phyloP scores from a whole-genome alignment of 75 land plant genomes.

The Cryptomeria japonica region DNA sequence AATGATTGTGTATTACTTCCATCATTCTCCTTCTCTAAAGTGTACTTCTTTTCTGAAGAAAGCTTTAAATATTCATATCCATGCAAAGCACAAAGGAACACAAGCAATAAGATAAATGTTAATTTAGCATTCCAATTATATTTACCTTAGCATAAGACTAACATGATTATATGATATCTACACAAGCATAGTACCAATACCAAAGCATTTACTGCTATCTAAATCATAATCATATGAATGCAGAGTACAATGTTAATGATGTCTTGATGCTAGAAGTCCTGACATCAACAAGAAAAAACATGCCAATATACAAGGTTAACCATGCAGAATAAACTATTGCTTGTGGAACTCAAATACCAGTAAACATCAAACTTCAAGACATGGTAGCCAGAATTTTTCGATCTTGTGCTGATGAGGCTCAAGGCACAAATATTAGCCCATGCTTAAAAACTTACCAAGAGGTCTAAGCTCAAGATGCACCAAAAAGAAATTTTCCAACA shows the following conservation, averaged over 20 bases:
- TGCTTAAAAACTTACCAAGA: background rate
- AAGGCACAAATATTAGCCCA: background rate
- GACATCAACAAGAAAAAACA: background rate
- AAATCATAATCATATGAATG: background rate
- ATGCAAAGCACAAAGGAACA: slow-evolving; percentile 3
- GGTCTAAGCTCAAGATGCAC: background rate
- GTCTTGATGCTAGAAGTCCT: background rate
- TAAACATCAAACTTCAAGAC: background rate
- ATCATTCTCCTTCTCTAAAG: slow-evolving; percentile 39
- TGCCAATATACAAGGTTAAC: background rate
- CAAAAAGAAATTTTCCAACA: background rate
- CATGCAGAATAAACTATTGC: background rate
- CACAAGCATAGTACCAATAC: background rate
- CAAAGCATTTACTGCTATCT: background rate
- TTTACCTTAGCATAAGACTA: background rate
- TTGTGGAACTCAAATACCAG: background rate
- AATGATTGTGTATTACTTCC: slow-evolving; percentile 25
- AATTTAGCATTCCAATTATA: background rate
- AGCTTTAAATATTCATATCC: slow-evolving; percentile 31
- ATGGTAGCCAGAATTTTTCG: background rate
- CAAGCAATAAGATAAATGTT: background rate
- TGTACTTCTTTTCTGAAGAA: slow-evolving; percentile 57
- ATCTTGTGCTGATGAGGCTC: background rate
- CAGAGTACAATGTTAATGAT: background rate
- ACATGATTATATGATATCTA: background rate